Evolutionary conservation across 495 filamentous ascomycete genomes (phyloP).

Genomic region (Podospora appendiculata): DNA sequence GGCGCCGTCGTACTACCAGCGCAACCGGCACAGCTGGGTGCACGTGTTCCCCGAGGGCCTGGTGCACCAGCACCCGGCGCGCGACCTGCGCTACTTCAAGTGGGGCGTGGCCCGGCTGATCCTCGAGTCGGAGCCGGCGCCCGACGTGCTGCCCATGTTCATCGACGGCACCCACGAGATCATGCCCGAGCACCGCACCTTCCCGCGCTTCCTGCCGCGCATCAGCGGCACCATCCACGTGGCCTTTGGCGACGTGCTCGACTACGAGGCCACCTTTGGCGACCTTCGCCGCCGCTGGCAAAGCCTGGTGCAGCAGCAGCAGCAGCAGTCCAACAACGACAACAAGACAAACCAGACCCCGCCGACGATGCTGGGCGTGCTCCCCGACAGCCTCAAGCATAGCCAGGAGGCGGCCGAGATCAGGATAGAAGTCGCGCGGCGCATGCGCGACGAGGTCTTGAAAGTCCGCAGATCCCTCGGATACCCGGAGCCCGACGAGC

Average conservation of each 20-base stretch:
- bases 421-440: slow-evolving; percentile 71
- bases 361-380: slow-evolving; percentile 47
- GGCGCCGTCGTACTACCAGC: slow-evolving; percentile 46
- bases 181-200: slow-evolving; percentile 74
- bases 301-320: slow-evolving; percentile 36
- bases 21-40: slow-evolving; percentile 65
- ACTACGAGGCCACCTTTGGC: slow-evolving; percentile 53
- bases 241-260: slow-evolving; percentile 61
- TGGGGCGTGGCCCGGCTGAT: slow-evolving; percentile 91
- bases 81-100: slow-evolving; percentile 90
- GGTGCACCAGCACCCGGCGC: slow-evolving; percentile 76
- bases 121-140: slow-evolving; percentile 73
- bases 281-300: slow-evolving; percentile 65
- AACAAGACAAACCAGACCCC: not conserved
- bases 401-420: slow-evolving; percentile 67
- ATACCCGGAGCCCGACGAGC: slow-evolving; percentile 66
- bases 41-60: slow-evolving; percentile 95
- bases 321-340: not conserved
- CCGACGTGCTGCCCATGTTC: slow-evolving; percentile 88
- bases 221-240: slow-evolving; percentile 62
- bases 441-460: slow-evolving; percentile 70
- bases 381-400: slow-evolving; percentile 44
- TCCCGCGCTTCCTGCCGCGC: slow-evolving; percentile 77
- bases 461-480: slow-evolving; percentile 61
- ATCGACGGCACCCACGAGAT: slow-evolving; percentile 76